These are phyloP conservation scores for Prunus mongolica DNA, from an alignment of 306 rosid genomes.

Conservation along the genomic window DNA sequence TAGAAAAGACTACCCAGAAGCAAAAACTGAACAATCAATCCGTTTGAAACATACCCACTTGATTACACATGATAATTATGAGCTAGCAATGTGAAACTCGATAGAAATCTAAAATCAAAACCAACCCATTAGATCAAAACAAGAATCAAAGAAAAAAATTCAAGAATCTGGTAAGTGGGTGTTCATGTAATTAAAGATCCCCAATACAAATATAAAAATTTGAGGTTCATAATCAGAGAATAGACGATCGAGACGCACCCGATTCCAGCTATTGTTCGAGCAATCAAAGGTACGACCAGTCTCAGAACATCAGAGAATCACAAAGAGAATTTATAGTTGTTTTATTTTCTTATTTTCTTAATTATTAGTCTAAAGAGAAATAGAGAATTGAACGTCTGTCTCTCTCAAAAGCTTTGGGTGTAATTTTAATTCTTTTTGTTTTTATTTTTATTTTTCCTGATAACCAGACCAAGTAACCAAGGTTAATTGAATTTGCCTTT, in stretches of 20 bases:
- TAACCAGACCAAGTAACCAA: constrained; percentile 27
- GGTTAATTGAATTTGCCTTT: constrained; percentile 15
- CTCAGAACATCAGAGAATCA: constrained; percentile 57
- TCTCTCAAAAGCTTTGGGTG: constrained; percentile 9
- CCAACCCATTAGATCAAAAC: constrained; percentile 40
- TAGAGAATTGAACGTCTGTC: constrained; percentile 4
- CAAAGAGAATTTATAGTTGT: constrained; percentile 21
- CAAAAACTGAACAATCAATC: constrained; percentile 27
- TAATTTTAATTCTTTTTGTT: not conserved
- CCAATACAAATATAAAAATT: constrained; percentile 30
- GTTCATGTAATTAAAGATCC: constrained; percentile 37
- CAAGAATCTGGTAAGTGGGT: constrained; percentile 20
- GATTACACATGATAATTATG: constrained; percentile 18
- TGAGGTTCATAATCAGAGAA: constrained; percentile 15
- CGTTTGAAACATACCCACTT: constrained; percentile 31
- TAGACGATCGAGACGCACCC: constrained; percentile 47
- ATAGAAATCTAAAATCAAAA: constrained; percentile 24
- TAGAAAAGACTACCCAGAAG: constrained; percentile 27
- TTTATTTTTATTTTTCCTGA: not conserved
- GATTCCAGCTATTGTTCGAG: constrained; percentile 36
- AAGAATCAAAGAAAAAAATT: constrained; percentile 28
- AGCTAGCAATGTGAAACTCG: constrained; percentile 29
- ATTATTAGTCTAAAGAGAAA: constrained; percentile 7
- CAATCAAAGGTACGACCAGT: constrained; percentile 47
- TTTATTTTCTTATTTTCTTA: not conserved